Percentiles rank a stretch among this genome's conserved stretches.
phyloP scores from a whole-genome alignment of 2,329 filamentous ascomycete species.

The Fusarium bactridioides region DNA sequence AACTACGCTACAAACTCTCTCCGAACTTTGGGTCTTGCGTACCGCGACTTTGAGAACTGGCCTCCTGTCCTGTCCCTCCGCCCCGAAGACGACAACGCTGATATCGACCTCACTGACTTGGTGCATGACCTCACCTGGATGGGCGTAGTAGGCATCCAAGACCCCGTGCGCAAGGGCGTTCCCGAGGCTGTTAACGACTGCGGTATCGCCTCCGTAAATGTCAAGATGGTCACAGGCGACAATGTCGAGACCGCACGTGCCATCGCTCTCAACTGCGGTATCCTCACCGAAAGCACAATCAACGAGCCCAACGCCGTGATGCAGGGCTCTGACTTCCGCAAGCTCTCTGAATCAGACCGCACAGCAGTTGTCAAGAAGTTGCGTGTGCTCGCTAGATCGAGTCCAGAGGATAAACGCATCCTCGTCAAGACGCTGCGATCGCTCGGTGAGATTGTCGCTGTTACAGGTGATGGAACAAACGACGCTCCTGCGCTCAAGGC shows the following conservation, averaged over 20 bases:
- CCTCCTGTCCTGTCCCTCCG: constrained; percentile 68
- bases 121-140: constrained; percentile 52
- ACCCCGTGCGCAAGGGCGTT: constrained; percentile 70
- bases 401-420: constrained; percentile 73
- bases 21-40: constrained; percentile 76
- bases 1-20: constrained; percentile 70
- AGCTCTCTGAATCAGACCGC: constrained; percentile 58
- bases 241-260: constrained; percentile 55
- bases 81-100: constrained; percentile 61
- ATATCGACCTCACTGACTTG: constrained; percentile 60
- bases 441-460: constrained; percentile 71
- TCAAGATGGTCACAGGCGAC: constrained; percentile 68
- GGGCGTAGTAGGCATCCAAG: constrained; percentile 68
- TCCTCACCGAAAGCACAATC: constrained; percentile 68
- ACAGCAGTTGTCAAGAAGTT: constrained; percentile 66
- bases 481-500: constrained; percentile 72
- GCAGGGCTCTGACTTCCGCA: constrained; percentile 62
- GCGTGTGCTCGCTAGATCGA: constrained; percentile 73
- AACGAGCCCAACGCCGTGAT: constrained; percentile 54
- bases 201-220: constrained; percentile 69
- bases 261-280: constrained; percentile 53
- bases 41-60: constrained; percentile 75
- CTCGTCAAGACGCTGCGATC: constrained; percentile 71
- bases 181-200: constrained; percentile 68
- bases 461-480: constrained; percentile 73